Conservation (phyloP, 495 filamentous ascomycete species). For the Haplographium delicatum region DNA sequence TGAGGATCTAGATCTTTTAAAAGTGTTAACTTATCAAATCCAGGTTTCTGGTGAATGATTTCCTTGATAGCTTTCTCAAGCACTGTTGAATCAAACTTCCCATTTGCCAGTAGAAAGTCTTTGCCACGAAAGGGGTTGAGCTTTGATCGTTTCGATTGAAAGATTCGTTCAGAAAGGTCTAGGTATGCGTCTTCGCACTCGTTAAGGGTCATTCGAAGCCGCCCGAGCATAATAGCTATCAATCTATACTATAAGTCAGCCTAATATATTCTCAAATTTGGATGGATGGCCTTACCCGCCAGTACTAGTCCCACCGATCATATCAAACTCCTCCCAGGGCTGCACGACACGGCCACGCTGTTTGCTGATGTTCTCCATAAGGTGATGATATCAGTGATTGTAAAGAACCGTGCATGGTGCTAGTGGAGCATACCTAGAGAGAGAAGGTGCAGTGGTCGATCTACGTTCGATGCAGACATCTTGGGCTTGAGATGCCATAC, state of each 20-base stretch:
- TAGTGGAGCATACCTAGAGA: too few relatives aligned
- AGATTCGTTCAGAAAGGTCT: background rate
- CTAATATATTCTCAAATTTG: background rate
- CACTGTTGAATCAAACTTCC: background rate
- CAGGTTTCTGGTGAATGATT: background rate
- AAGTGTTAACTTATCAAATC: background rate
- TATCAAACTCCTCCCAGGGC: background rate
- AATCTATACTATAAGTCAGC: conserved; percentile 17
- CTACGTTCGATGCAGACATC: too few relatives aligned
- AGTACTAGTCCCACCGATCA: background rate
- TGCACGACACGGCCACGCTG: too few relatives aligned
- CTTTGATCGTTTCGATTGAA: background rate
- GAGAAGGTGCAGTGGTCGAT: too few relatives aligned
- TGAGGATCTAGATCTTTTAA: background rate
- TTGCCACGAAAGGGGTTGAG: background rate
- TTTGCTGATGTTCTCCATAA: too few relatives aligned
- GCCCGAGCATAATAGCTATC: conserved; percentile 32
- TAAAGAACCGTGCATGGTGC: too few relatives aligned
- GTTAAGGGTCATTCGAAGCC: conserved; percentile 24
- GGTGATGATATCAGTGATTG: too few relatives aligned
- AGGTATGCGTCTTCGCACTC: background rate
- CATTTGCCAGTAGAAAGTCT: background rate
- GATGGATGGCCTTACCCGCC: background rate
- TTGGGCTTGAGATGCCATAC: too few relatives aligned
- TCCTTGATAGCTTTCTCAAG: conserved; percentile 1